Conservation (phyloP, 257 asterid genomes). For the Penstemon davidsonii region DNA sequence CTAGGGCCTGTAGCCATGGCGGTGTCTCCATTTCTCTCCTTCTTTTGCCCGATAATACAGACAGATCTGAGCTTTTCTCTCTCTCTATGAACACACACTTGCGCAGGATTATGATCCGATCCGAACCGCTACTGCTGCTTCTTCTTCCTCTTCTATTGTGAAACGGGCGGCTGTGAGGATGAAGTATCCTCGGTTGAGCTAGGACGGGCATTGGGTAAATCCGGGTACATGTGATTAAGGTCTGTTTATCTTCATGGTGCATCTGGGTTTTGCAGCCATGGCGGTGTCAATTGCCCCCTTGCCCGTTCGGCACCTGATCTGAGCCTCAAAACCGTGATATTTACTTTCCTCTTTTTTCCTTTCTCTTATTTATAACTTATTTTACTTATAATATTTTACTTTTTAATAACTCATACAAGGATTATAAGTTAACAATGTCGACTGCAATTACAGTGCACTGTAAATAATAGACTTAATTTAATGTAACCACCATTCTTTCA, state of each 20-base stretch:
- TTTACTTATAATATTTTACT: background rate
- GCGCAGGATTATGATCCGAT: background rate
- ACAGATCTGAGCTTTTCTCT: conserved; percentile 29
- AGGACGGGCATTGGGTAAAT: conserved; percentile 3
- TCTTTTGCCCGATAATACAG: background rate
- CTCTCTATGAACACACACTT: background rate
- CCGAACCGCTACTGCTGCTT: background rate
- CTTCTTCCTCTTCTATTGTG: background rate
- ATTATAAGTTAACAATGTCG: no score
- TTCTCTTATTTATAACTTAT: background rate
- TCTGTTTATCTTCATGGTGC: conserved; percentile 1
- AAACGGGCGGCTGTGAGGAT: conserved; percentile 28
- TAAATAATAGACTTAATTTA: no score
- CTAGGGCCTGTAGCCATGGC: conserved; percentile 35
- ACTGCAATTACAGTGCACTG: no score
- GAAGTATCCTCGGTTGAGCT: background rate
- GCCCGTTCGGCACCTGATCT: conserved; percentile 21
- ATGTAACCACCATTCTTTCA: no score
- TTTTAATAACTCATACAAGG: background rate
- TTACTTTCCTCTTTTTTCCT: background rate
- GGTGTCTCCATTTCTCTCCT: conserved; percentile 14
- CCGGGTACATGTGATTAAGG: conserved; percentile 9
- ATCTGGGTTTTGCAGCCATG: conserved; percentile 36
- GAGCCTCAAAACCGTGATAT: conserved; percentile 1
- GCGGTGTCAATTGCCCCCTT: conserved; percentile 19